These are phyloP conservation scores for Talaromyces proteolyticus DNA, from an alignment of 495 filamentous ascomycete species.

Conservation along the genomic window DNA sequence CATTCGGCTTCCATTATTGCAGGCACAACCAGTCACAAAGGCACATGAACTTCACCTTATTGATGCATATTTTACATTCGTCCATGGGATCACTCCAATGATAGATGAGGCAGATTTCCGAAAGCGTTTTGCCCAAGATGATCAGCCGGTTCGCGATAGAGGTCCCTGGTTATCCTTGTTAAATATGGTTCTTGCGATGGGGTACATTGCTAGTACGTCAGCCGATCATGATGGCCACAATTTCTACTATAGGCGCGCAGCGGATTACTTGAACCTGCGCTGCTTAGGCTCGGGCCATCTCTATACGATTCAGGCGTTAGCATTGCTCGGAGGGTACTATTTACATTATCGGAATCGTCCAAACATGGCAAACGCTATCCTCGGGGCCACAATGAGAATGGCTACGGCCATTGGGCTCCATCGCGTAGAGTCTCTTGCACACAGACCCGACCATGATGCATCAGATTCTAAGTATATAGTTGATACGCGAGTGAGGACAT, in stretches of 20 bases:
- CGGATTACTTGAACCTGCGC: constrained; percentile 58
- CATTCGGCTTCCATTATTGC: not conserved
- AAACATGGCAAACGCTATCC: constrained; percentile 48
- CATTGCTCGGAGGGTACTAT: constrained; percentile 62
- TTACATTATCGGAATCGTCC: constrained; percentile 67
- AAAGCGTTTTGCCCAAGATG: constrained; percentile 25
- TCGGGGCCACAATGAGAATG: constrained; percentile 59
- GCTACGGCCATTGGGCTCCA: constrained; percentile 60
- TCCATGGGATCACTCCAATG: constrained; percentile 65
- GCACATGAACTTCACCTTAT: constrained; percentile 33
- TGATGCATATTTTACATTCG: constrained; percentile 63
- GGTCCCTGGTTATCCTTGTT: constrained; percentile 62
- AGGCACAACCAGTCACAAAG: too few relatives aligned
- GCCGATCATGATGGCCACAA: not conserved
- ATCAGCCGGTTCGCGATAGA: constrained; percentile 40
- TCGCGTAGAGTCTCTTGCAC: constrained; percentile 39
- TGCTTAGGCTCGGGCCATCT: constrained; percentile 60
- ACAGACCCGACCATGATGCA: not conserved
- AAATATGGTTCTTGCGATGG: constrained; percentile 72
- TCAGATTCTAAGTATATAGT: not conserved
- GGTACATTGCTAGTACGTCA: constrained; percentile 43
- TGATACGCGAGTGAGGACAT: constrained; percentile 56
- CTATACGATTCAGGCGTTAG: constrained; percentile 59
- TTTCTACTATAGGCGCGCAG: constrained; percentile 54
- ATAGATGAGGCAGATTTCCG: constrained; percentile 65